Conservation (phyloP, 2,329 filamentous ascomycete species). For the Diaporthe capsici region DNA sequence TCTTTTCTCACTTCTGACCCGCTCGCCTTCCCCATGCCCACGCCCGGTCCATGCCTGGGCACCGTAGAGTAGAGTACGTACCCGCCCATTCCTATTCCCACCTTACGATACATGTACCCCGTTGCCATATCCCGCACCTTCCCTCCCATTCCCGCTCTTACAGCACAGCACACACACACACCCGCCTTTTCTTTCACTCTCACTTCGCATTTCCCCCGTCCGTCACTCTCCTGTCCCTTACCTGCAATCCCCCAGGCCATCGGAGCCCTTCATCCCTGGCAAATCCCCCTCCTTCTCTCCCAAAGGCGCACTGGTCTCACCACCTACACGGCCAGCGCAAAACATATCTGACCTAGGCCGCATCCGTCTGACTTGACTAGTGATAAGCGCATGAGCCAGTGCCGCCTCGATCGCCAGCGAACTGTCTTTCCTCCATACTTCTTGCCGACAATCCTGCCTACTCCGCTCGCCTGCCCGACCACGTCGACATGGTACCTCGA, state of each 20-base stretch:
- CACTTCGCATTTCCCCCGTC: background rate
- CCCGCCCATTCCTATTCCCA: conserved; percentile 26
- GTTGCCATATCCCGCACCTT: conserved; percentile 35
- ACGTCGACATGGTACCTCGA: conserved; percentile 10
- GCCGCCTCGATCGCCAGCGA: conserved; percentile 13
- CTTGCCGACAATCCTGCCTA: conserved; percentile 10
- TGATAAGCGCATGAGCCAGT: conserved; percentile 31
- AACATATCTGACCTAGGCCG: conserved; percentile 32
- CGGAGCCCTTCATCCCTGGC: background rate
- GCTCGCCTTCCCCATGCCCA: conserved; percentile 10
- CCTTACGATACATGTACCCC: conserved; percentile 23
- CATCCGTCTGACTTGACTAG: conserved; percentile 37
- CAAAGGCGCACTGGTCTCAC: background rate
- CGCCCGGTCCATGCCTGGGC: conserved; percentile 7
- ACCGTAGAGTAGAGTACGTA: conserved; percentile 18
- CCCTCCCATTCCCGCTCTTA: conserved; percentile 28
- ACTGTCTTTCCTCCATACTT: conserved; percentile 7
- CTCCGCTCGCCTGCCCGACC: background rate
- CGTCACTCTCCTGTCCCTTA: conserved; percentile 4
- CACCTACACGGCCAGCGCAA: conserved; percentile 21
- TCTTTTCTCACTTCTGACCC: conserved; percentile 8
- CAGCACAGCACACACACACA: conserved; percentile 9
- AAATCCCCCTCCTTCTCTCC: background rate
- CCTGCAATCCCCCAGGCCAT: background rate
- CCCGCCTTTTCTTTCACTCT: conserved; percentile 11